Percentiles rank a stretch among this genome's conserved stretches.
Evolutionary conservation across 2,329 filamentous ascomycete species (phyloP).

Genomic region (Fusarium sp.): DNA sequence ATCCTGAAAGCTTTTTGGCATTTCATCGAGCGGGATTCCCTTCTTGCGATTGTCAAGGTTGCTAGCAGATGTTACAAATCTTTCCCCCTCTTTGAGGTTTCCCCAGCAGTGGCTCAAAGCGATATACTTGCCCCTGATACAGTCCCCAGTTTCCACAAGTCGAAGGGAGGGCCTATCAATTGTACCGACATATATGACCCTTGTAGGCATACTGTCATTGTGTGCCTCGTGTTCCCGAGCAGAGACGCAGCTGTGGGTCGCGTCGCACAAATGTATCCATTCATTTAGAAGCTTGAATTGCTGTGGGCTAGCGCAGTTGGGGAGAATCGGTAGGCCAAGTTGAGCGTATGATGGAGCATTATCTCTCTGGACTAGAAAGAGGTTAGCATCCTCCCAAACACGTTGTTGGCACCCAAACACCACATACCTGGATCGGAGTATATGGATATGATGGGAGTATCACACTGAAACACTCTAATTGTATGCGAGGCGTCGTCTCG

Average conservation of each 20-base stretch:
- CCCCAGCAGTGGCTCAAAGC: neutral
- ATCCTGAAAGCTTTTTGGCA: neutral
- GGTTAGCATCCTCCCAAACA: neutral
- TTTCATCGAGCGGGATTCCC: neutral
- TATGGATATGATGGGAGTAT: neutral
- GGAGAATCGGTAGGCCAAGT: neutral
- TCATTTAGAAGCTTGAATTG: neutral
- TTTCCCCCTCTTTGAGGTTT: accelerated
- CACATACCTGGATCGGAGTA: neutral
- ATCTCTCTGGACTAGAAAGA: neutral
- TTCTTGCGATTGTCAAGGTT: neutral
- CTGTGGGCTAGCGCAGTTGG: neutral
- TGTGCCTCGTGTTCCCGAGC: neutral
- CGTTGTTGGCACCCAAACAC: neutral
- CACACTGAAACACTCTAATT: neutral
- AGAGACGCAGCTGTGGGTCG: neutral
- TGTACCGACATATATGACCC: neutral
- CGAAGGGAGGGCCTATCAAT: neutral
- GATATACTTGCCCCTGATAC: neutral
- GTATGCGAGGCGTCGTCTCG: neutral
- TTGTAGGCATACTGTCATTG: neutral
- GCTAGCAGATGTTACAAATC: neutral
- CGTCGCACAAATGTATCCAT: neutral
- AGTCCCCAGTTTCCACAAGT: neutral
- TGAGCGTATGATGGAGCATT: neutral